A percentile compares a stretch with the other conserved stretches of the same genome.
Evolutionary conservation across 2,329 filamentous ascomycete genomes (phyloP).

Genomic region (Phaeosphaeria sp.): DNA sequence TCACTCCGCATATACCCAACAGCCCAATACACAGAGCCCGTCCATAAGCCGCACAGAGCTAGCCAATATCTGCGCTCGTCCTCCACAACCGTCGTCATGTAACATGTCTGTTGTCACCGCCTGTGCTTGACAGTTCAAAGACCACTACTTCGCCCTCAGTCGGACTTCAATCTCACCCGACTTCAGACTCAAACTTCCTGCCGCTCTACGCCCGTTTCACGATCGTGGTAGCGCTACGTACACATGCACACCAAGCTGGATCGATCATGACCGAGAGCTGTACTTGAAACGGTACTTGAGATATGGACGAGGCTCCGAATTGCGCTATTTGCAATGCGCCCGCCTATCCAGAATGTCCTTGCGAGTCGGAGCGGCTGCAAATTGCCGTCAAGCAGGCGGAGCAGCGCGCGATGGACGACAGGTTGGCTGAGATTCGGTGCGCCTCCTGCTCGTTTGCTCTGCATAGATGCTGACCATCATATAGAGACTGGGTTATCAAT

Average conservation of each 20-base stretch:
- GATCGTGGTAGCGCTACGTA: constrained; percentile 10
- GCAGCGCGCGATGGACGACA: constrained; percentile 45
- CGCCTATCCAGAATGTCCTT: constrained; percentile 47
- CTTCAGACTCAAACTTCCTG: constrained; percentile 14
- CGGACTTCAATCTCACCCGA: constrained; percentile 26
- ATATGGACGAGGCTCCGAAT: constrained; percentile 49
- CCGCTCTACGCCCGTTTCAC: constrained; percentile 8
- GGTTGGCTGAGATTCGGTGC: constrained; percentile 44
- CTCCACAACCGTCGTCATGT: constrained; percentile 43
- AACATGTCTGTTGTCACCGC: constrained; percentile 48
- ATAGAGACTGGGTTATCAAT: constrained; percentile 55
- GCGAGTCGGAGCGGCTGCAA: constrained; percentile 48
- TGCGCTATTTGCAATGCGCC: constrained; percentile 51
- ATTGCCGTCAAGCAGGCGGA: constrained; percentile 50
- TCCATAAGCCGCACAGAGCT: constrained; percentile 43
- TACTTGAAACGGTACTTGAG: constrained; percentile 31
- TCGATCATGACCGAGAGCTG: constrained; percentile 36
- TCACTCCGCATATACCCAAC: constrained; percentile 43
- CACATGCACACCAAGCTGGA: constrained; percentile 12
- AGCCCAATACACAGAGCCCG: constrained; percentile 34
- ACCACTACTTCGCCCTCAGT: constrained; percentile 25
- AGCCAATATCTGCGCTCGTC: constrained; percentile 33
- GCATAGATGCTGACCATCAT: constrained; percentile 20
- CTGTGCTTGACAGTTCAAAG: constrained; percentile 34
- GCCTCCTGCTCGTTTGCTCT: background rate